Conservation (phyloP, 805 yeast species). For the Ogataea ganodermae region DNA sequence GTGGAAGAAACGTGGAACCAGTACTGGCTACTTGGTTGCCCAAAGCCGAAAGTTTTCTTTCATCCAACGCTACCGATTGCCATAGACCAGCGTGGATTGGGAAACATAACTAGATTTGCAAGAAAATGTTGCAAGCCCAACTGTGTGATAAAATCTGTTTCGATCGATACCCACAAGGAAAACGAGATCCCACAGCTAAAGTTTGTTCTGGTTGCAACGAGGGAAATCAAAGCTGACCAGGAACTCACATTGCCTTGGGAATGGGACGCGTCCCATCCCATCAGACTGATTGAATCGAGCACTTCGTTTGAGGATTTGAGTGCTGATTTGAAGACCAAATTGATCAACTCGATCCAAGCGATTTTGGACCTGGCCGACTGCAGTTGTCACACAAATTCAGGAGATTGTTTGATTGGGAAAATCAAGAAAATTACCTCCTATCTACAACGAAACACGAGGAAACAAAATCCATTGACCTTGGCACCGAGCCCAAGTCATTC, state of each 20-base stretch:
- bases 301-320: constrained; percentile 56
- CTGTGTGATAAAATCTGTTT: constrained; percentile 58
- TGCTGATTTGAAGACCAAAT: constrained; percentile 52
- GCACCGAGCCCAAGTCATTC: constrained; percentile 33
- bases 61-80: constrained; percentile 63
- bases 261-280: constrained; percentile 84
- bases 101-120: constrained; percentile 73
- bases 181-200: constrained; percentile 32
- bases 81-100: constrained; percentile 77
- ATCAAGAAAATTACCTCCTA: constrained; percentile 63
- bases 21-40: constrained; percentile 72
- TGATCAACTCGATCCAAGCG: constrained; percentile 64
- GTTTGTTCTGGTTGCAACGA: constrained; percentile 58
- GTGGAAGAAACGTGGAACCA: constrained; percentile 69
- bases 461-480: constrained; percentile 38
- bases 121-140: constrained; percentile 79
- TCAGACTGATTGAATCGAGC: constrained; percentile 48
- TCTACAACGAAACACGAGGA: constrained; percentile 59
- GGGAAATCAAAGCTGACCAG: constrained; percentile 59
- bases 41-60: constrained; percentile 58
- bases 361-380: constrained; percentile 53
- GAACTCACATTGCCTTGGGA: constrained; percentile 86
- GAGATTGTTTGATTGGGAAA: constrained; percentile 58
- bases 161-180: constrained; percentile 36
- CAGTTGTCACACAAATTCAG: constrained; percentile 62